Percentiles rank a stretch among this genome's conserved stretches.
phyloP scores from a whole-genome alignment of 805 yeast genomes.

The Cyberlindnera xishuangbannaensis region DNA sequence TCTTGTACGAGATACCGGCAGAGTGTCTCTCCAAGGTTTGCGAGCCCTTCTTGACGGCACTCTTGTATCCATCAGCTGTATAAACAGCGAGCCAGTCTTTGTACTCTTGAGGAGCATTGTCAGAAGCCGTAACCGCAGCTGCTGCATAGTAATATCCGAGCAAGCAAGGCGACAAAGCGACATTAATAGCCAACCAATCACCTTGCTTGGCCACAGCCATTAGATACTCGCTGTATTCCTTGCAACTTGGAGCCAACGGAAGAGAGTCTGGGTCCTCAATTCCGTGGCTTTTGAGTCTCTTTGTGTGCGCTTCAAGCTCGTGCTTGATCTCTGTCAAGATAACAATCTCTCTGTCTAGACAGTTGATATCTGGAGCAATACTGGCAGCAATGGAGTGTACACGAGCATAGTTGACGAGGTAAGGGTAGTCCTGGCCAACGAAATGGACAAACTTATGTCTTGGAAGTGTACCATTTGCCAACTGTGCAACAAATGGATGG shows the following conservation, averaged over 20 bases:
- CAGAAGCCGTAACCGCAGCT: constrained; percentile 26
- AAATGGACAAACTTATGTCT: constrained; percentile 46
- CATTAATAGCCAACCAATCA: constrained; percentile 59
- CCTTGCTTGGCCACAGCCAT: constrained; percentile 44
- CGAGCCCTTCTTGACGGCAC: constrained; percentile 48
- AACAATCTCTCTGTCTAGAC: constrained; percentile 43
- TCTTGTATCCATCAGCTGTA: constrained; percentile 48
- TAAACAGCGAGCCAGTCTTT: constrained; percentile 60
- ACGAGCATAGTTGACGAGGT: constrained; percentile 61
- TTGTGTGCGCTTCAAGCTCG: constrained; percentile 54
- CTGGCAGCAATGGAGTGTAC: constrained; percentile 60
- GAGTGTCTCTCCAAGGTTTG: constrained; percentile 40
- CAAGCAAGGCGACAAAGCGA: constrained; percentile 71
- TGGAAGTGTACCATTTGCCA: constrained; percentile 49
- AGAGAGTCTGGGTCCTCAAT: constrained; percentile 41
- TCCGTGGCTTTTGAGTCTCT: constrained; percentile 36
- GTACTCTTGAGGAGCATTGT: constrained; percentile 25
- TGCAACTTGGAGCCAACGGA: constrained; percentile 49
- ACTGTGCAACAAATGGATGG: constrained; percentile 54
- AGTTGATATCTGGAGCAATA: constrained; percentile 49
- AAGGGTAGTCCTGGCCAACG: constrained; percentile 56
- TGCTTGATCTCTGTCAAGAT: constrained; percentile 45
- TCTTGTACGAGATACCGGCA: constrained; percentile 33
- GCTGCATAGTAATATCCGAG: constrained; percentile 59
- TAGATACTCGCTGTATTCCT: constrained; percentile 56